Base-by-base conservation (phyloP, 345 rosid species). In the Litchi chinensis region DNA sequence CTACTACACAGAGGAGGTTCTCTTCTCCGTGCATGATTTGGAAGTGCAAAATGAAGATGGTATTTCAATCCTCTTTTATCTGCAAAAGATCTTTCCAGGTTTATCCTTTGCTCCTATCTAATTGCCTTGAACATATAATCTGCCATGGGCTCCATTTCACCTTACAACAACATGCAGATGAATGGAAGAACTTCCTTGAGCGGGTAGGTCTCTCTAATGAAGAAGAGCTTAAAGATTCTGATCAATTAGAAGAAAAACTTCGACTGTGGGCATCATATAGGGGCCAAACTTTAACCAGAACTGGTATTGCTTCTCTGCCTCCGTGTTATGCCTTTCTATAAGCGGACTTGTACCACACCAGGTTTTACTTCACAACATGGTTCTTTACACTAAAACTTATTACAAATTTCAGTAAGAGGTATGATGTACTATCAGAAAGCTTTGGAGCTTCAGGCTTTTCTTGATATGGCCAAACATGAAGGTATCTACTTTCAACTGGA, bases 31-130 rank as follows among this genome's bases (percentile, higher is more conserved):
- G 89, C 78, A 4, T 11, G 96, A 94, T 73, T 80, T 97, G 90
- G 95, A 94, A 81, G 87, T 66, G 62, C 89, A 81, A 69, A 97
- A 97, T 83, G 99, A 97, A 87, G 99, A 97, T 86, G 99, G 99
- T 65, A 98, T 97, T 77, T 94, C 99, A 2, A 92, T 94, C 79
- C 87, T 91, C 71, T 97, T 97, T 80, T 97, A 97, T 90, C 82
- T 94, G 89, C 98, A 94, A 79, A 97, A 94, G 81, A 97, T 97
- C 72, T 97, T 87, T 87, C 98, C 99, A 91, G 99, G 99, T 97
- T 60, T 66, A 11, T 76, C 46, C 79, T 79, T 80, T 43, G 9
- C 46, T 73, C 40, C 44, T 37, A 3, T 74, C 40, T 56, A 46
- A 60, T 71, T 68, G 66, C 62, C 65, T 74, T 70, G 52, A 76